A percentile compares a stretch with the other conserved stretches of the same genome.
Evolutionary conservation across 345 rosid genomes (phyloP).

Genomic region (Linum tenue): DNA sequence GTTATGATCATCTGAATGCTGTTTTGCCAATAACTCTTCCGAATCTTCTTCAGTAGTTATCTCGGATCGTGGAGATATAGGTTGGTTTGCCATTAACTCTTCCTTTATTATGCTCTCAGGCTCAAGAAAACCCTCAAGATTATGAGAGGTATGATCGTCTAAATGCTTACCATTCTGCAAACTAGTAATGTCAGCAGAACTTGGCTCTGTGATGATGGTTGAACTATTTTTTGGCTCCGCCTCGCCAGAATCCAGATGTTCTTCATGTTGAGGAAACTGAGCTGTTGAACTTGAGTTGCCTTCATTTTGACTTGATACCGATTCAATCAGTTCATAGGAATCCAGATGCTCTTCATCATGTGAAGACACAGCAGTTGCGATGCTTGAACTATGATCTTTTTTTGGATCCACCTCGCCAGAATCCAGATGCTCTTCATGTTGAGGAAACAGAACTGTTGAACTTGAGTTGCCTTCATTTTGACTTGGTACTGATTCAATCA

Average conservation of each 20-base stretch:
- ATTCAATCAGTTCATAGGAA: too few relatives aligned
- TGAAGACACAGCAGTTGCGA: too few relatives aligned
- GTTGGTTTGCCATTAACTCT: not conserved
- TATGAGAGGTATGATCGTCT: not conserved
- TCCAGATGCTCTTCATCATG: too few relatives aligned
- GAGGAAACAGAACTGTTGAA: not conserved
- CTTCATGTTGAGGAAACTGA: constrained; percentile 9
- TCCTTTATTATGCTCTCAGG: constrained; percentile 3
- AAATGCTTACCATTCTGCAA: constrained; percentile 13
- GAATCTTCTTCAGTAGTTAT: constrained; percentile 10
- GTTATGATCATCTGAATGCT: too few relatives aligned
- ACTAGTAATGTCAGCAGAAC: constrained; percentile 9
- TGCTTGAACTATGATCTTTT: too few relatives aligned
- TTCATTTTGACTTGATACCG: too few relatives aligned
- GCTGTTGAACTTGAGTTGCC: not conserved
- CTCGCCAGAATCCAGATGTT: constrained; percentile 14
- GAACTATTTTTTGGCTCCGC: constrained; percentile 13
- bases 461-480: not conserved
- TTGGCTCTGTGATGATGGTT: constrained; percentile 13
- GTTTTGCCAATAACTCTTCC: not conserved
- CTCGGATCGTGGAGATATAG: constrained; percentile 8
- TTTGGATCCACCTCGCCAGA: too few relatives aligned
- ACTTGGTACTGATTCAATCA: not conserved
- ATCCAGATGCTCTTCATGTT: not conserved
- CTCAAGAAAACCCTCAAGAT: constrained; percentile 11